These are phyloP conservation scores for Hymenoscyphus linearis DNA, from an alignment of 2,329 filamentous ascomycete species.

Conservation along the genomic window DNA sequence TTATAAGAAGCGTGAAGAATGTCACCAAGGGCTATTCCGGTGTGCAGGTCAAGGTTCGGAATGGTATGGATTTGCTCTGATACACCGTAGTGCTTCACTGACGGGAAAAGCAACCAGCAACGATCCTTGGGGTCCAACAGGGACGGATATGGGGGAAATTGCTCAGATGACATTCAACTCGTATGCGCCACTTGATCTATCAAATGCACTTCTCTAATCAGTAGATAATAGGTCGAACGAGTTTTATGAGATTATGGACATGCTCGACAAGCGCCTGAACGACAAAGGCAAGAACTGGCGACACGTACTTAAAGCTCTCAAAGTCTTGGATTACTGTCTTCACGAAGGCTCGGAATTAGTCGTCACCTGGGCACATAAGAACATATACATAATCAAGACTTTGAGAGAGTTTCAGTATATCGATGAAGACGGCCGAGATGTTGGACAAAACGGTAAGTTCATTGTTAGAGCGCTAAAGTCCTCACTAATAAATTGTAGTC, in stretches of 20 bases:
- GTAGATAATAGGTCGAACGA: conserved; percentile 63
- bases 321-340: conserved; percentile 95
- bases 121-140: conserved; percentile 96
- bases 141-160: conserved; percentile 98
- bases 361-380: conserved; percentile 96
- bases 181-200: conserved; percentile 48
- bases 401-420: conserved; percentile 94
- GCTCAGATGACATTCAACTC: conserved; percentile 96
- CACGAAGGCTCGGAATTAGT: conserved; percentile 96
- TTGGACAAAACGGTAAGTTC: conserved; percentile 84
- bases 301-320: conserved; percentile 94
- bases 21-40: conserved; percentile 98
- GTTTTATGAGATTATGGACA: conserved; percentile 99
- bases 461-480: not conserved
- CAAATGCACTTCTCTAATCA: conserved; percentile 8
- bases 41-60: conserved; percentile 96
- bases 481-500: conserved; percentile 51
- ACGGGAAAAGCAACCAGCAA: conserved; percentile 82
- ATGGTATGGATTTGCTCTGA: conserved; percentile 58
- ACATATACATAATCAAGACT: conserved; percentile 98
- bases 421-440: conserved; percentile 91
- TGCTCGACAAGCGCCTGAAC: conserved; percentile 97
- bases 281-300: conserved; percentile 99
- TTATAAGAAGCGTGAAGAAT: conserved; percentile 97
- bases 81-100: conserved; percentile 20